Evolutionary conservation across 768 basidiomycete genomes (phyloP), one percentile per base, ranked within the genome.

Genomic region (Pulveroboletus sp.): DNA sequence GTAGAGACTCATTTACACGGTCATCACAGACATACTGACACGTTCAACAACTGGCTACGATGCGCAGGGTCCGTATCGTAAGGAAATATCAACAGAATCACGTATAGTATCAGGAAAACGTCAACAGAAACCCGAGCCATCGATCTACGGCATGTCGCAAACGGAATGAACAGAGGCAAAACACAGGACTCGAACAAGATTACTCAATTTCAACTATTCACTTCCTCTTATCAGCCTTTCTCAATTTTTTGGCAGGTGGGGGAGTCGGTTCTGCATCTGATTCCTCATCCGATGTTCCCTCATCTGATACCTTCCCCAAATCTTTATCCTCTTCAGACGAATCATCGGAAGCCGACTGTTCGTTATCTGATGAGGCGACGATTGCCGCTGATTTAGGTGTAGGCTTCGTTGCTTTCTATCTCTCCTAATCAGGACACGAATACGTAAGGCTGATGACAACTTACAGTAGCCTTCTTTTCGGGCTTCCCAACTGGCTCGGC

Each of bases 221-320:
- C 56, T 63, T 62, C 37, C 30, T 64, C 51, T 56, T 63, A 10
- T 59, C 62, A 30, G 53, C 55, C 51, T 57, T 68, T 56, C 58
- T 68, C 53, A 47, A 51, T 51, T 57, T 67, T 43, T 66, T 70
- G 36, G 62, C 59, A 31, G 56, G 56, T 22, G 67, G 69, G 32
- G 65, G 65, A 0, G 63, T 44, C 51, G 63, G 54, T 43, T 54
- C 66, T 6, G 62, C 19, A 2, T 64, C 63, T 2, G 68, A 63
- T n/a, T 63, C 67, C 2, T 61, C 59, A 3, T 67, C 64, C 10
- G 56, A 58, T 35, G 19, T 53, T 30, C 45, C 62, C 0, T 42
- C 62, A 1, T 61, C 64, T 2, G 68, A 62, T 37, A 16, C 56
- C 39, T 57, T 68, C 1, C 38, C 54, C 5, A 9, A 49, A 6